Evolutionary conservation across 2,329 filamentous ascomycete species (phyloP), one percentile per base, ranked within the genome.

Genomic region (Cadophora gregata): DNA sequence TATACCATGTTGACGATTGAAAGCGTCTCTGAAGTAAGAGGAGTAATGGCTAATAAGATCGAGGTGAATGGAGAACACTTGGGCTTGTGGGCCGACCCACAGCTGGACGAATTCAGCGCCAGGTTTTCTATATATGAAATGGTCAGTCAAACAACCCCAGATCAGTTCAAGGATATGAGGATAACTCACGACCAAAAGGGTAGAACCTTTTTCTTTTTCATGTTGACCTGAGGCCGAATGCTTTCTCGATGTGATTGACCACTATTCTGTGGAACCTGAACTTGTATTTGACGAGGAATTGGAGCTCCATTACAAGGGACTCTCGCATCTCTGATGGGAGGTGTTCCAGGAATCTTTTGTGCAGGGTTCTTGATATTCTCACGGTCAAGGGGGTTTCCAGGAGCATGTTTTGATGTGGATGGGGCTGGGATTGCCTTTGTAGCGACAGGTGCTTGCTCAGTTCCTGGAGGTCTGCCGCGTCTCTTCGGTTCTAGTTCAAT

Each of bases 1-100:
- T 6, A 29, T 14, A 29, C 24, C 21, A 16, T 42, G 12, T 10
- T 51, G 29, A 9, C 38, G 25, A 19, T 48, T 47, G 48, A 61
- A 61, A 1, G 10, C 10, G 8, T 50, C 25, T 14, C 19, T 27
- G 42, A 67, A 67, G 38, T 42, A 64, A 7, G 61, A 29, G 12
- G 65, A 67, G 24, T 51, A n/a, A 21, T 38, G 10, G 21, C 14
- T 50, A 19, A 64, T 64, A 2, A 56, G 36, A 6, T 53, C 55
- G 14, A 27, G 42, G 42, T 59, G 55, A n/a, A 64, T 51, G n/a
- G 9, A 24, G 31, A 64, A 64, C 19, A 48, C n/a, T 8, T 38
- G 31, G 4, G 14, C 48, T 27, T 25, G 12, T n/a, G 47, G n/a
- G 5, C 60, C 60, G n/a, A 62, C 21, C 8, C 38, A 12, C 24